Base-by-base conservation (phyloP, 306 rosid species). In the Nissolia schottii region DNA sequence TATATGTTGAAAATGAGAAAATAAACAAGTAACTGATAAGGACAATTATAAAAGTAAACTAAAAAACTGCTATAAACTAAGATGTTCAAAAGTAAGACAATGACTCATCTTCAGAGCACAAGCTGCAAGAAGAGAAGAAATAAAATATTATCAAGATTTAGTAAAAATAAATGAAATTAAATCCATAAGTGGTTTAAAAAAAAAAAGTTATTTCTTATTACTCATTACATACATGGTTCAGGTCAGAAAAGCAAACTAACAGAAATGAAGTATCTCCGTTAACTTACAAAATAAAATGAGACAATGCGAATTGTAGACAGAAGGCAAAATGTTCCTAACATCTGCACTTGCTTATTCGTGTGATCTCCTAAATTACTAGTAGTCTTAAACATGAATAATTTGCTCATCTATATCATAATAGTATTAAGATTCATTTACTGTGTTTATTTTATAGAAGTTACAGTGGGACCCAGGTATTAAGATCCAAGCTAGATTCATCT, bases 391-490 rank as follows among this genome's bases (percentile, higher is more conserved):
- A 70, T 50, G 13, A 49, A 34, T 40, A 35, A 60, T 51, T 49
- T 61, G 46, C 64, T 51, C 41, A 41, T 67, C 64, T 62, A 45
- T 38, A 76, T 56, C 31, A 53, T 45, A 69, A 74, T 11, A 75
- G 18, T 32, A 22, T 16, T 28, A 49, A 28, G 50, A 38, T 54
- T 64, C 37, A 55, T 28, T 27, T 23, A 43, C 7, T 61, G 43
- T 38, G 50, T 50, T 22, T 35, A 60, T 10, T 16, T 1, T 20
- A 45, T n/a, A n/a, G 51, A 45, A 45, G 41, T 45, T 45, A 45
- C 51, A 4, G 51, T n/a, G 22, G 20, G 20, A 45, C 51, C 51
- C 2, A 45, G 7, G 51, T 5, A 16, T 45, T 45, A 45, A 45
- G 20, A 6, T 22, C 12, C 34, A 70, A 25, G 4, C 1, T n/a